Conservation (phyloP, 2,329 filamentous ascomycete genomes). For the Penicillium sp. region DNA sequence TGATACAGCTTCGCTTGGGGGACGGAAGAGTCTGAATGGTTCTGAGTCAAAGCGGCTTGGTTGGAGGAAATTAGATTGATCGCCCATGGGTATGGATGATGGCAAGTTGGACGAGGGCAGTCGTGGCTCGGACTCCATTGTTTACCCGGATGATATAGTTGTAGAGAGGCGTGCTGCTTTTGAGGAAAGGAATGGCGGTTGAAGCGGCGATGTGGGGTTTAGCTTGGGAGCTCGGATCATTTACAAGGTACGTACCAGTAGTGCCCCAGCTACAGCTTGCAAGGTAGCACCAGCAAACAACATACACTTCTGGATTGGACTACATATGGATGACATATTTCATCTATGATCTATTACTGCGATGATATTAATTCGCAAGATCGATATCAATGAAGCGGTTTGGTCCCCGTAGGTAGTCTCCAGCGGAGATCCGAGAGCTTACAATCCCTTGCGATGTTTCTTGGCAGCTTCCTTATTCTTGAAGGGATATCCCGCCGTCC, state of each 20-base stretch:
- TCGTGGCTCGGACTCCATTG: conserved; percentile 30
- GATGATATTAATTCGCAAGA: neutral
- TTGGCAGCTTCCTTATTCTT: conserved; percentile 56
- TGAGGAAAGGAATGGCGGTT: conserved; percentile 23
- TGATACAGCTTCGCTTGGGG: conserved; percentile 23
- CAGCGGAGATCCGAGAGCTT: neutral
- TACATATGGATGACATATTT: neutral
- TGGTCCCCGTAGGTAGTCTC: neutral
- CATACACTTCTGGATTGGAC: neutral
- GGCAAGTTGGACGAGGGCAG: conserved; percentile 19
- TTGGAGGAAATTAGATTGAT: conserved; percentile 21
- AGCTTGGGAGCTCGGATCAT: conserved; percentile 10
- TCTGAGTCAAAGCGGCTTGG: conserved; percentile 23
- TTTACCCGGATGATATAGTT: neutral
- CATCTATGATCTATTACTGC: neutral
- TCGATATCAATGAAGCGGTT: neutral
- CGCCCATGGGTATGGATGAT: conserved; percentile 19
- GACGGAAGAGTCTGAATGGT: conserved; percentile 28
- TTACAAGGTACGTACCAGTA: too few relatives aligned
- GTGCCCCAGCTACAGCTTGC: conserved; percentile 1
- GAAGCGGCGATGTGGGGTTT: conserved; percentile 26
- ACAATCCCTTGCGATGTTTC: conserved; percentile 39
- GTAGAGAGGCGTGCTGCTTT: conserved; percentile 30
- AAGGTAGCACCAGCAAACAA: neutral
- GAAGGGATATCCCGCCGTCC: conserved; percentile 64